Base-by-base conservation (phyloP, 345 rosid genomes). In the Ceriops tagal region DNA sequence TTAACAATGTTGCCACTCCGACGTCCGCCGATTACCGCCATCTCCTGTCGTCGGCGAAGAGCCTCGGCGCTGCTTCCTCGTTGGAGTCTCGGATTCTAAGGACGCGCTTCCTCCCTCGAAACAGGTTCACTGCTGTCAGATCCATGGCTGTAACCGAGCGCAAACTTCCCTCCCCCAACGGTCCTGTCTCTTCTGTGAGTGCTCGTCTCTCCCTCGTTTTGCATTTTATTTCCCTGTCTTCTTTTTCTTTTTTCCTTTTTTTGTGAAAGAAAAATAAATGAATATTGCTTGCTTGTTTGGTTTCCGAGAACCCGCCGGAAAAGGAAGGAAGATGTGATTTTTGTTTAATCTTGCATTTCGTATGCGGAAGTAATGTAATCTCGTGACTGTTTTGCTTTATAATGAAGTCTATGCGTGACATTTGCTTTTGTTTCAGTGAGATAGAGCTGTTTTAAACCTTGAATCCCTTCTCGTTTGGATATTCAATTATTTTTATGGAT, bases 121-220 rank as follows among this genome's bases (percentile, higher is more conserved):
- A 79, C 49, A 75, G 60, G 55, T 28, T 51, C 20, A 79, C 80
- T 47, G 58, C 77, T 20, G 74, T 88, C 65, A 78, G 85, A 81
- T 86, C 88, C 74, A 79, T 74, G 69, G 69, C 65, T 61, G 64
- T 58, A 66, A 56, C 73, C 8, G 67, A 77, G 0, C 82, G 72
- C 5, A 64, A 66, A 5, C 69, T 75, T 53, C 64, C 68, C 58
- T 72, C 84, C 39, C 73, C 66, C 0, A 86, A 86, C 62, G 87
- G 84, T 35, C 71, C 84, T 74, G 67, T 81, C 11, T 68, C 71
- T 56, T 22, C 79, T 43, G 98, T 92, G 24, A 79, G 89, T 78
- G 24, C 26, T 32, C 15, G 52, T 27, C n/a, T 46, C 30, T 24
- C 59, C 6, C 13, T 47, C 8, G 39, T 24, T 21, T 20, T n/a